Conservation (phyloP, 805 yeast genomes). For the Candida xyloterini region DNA sequence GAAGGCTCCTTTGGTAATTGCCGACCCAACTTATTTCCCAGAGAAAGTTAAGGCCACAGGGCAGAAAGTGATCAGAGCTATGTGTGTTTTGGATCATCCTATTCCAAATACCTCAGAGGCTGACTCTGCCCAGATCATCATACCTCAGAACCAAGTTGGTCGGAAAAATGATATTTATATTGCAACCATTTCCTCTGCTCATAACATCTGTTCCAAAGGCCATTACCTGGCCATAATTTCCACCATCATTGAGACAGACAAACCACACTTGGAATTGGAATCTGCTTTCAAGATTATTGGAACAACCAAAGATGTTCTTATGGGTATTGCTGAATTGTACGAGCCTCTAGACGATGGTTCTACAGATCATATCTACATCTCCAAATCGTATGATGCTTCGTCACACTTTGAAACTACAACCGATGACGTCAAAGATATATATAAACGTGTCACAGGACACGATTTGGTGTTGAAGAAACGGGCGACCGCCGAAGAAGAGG, state of each 20-base stretch:
- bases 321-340: conserved; percentile 90
- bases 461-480: conserved; percentile 85
- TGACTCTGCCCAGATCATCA: conserved; percentile 90
- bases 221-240: conserved; percentile 91
- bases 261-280: conserved; percentile 88
- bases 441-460: conserved; percentile 87
- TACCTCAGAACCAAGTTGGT: conserved; percentile 93
- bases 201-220: conserved; percentile 86
- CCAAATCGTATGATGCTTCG: conserved; percentile 88
- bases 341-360: conserved; percentile 87
- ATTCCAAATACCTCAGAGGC: conserved; percentile 76
- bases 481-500: conserved; percentile 62
- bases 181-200: conserved; percentile 85
- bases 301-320: conserved; percentile 72
- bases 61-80: conserved; percentile 71
- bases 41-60: conserved; percentile 72
- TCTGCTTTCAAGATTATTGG: conserved; percentile 93
- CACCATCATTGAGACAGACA: conserved; percentile 88
- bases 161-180: conserved; percentile 93
- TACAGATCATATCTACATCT: conserved; percentile 71
- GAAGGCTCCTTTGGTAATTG: conserved; percentile 88
- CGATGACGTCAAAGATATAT: conserved; percentile 93
- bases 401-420: conserved; percentile 96
- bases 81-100: conserved; percentile 89
- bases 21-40: conserved; percentile 98